phyloP scores from a whole-genome alignment of 208 protist species.

The Leishmania lainsoni region DNA sequence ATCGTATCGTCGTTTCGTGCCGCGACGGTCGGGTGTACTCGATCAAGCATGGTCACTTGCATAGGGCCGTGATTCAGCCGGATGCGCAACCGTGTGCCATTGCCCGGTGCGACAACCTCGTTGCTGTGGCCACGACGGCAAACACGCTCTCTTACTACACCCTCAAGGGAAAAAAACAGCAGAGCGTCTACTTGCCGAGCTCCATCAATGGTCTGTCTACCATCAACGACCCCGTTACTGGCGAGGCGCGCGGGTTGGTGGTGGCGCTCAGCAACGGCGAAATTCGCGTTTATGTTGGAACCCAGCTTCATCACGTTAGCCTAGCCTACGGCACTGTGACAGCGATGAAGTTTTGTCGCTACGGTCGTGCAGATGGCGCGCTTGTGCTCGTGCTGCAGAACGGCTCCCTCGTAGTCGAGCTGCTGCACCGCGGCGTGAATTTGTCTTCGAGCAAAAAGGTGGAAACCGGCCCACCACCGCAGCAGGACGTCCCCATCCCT shows the following conservation, averaged over 20 bases:
- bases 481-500: slow-evolving; percentile 93
- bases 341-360: slow-evolving; percentile 89
- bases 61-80: slow-evolving; percentile 83
- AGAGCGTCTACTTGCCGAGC: slow-evolving; percentile 72
- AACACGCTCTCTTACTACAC: slow-evolving; percentile 92
- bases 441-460: slow-evolving; percentile 35
- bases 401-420: slow-evolving; percentile 91
- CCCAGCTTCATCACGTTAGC: slow-evolving; percentile 80
- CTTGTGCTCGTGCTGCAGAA: slow-evolving; percentile 88
- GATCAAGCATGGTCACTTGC: slow-evolving; percentile 89
- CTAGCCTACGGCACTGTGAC: slow-evolving; percentile 78
- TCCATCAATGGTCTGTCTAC: slow-evolving; percentile 69
- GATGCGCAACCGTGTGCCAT: slow-evolving; percentile 87
- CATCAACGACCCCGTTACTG: slow-evolving; percentile 64
- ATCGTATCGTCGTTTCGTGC: slow-evolving; percentile 92
- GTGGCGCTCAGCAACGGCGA: slow-evolving; percentile 92
- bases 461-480: slow-evolving; percentile 71
- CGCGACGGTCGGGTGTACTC: slow-evolving; percentile 93
- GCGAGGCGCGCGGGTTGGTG: slow-evolving; percentile 73
- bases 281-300: slow-evolving; percentile 93
- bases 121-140: slow-evolving; percentile 89
- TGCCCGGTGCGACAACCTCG: slow-evolving; percentile 78
- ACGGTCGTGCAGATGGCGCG: slow-evolving; percentile 91
- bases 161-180: slow-evolving; percentile 88
- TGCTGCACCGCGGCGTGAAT: slow-evolving; percentile 90